These are phyloP conservation scores for Amanita pseudoporphyria DNA, from an alignment of 768 basidiomycete genomes.

Conservation along the genomic window DNA sequence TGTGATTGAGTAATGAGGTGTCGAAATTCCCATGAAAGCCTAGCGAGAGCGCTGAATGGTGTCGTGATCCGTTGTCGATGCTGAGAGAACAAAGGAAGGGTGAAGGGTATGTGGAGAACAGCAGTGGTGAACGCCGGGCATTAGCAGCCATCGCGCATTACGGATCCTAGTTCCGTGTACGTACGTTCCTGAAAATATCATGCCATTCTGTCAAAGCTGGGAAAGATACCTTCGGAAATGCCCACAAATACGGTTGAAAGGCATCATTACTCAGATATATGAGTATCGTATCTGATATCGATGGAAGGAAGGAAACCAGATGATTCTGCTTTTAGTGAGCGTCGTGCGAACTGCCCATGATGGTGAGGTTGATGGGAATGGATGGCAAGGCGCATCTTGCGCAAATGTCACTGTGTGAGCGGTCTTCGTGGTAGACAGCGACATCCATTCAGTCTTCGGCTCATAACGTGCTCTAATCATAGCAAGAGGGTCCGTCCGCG, in stretches of 20 bases:
- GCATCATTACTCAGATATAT: background rate
- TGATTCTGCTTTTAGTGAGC: background rate
- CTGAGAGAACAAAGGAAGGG: background rate
- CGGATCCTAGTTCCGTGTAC: background rate
- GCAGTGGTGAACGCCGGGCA: too few relatives aligned
- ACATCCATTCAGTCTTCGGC: background rate
- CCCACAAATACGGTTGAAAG: background rate
- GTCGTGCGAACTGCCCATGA: background rate
- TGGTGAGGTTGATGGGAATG: background rate
- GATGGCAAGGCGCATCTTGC: background rate
- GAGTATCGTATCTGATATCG: background rate
- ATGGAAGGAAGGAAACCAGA: background rate
- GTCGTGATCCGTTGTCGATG: background rate
- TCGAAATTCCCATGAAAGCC: slow-evolving; percentile 3
- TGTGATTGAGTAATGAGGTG: background rate
- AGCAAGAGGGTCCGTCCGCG: slow-evolving; percentile 2
- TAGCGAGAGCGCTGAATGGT: background rate
- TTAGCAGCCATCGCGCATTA: too few relatives aligned
- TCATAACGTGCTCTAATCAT: background rate
- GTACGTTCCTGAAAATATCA: background rate
- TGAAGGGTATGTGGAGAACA: background rate
- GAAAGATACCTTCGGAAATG: background rate
- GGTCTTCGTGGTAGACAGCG: background rate
- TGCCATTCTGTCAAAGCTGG: slow-evolving; percentile 1
- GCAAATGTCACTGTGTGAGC: background rate